A percentile compares a stretch with the other conserved stretches of the same genome.
phyloP scores from a whole-genome alignment of 2,329 filamentous ascomycete genomes.

The Anisogramma anomala region DNA sequence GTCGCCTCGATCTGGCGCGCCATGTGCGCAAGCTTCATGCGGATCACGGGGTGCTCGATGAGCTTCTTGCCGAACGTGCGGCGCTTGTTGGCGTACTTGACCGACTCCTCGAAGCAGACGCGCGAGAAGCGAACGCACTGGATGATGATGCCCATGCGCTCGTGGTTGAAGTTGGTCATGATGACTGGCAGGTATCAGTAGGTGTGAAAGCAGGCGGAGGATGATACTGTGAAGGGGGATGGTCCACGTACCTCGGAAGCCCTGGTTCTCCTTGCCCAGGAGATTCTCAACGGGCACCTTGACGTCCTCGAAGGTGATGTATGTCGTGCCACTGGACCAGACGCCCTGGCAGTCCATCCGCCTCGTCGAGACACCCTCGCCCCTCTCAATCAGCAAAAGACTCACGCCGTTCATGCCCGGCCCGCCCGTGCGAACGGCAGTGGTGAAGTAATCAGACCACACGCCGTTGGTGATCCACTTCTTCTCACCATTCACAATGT shows the following conservation, averaged over 20 bases:
- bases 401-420: slow-evolving; percentile 87
- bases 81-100: slow-evolving; percentile 96
- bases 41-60: slow-evolving; percentile 93
- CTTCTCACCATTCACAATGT: slow-evolving; percentile 99
- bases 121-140: slow-evolving; percentile 91
- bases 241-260: slow-evolving; percentile 60
- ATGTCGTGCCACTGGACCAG: slow-evolving; percentile 89
- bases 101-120: slow-evolving; percentile 91
- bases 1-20: slow-evolving; percentile 92
- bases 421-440: slow-evolving; percentile 80
- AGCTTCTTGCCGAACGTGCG: slow-evolving; percentile 93
- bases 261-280: slow-evolving; percentile 94
- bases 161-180: slow-evolving; percentile 99
- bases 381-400: slow-evolving; percentile 83
- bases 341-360: slow-evolving; percentile 99
- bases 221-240: not conserved
- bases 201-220: not conserved
- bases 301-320: slow-evolving; percentile 97
- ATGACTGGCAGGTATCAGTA: slow-evolving; percentile 46
- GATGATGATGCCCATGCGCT: slow-evolving; percentile 97
- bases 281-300: slow-evolving; percentile 99
- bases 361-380: slow-evolving; percentile 78
- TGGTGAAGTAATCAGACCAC: slow-evolving; percentile 96
- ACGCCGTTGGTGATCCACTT: slow-evolving; percentile 99
- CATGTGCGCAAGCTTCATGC: slow-evolving; percentile 97